Conservation (phyloP, 140 eudicot species). For the Oenanthe javanica region DNA sequence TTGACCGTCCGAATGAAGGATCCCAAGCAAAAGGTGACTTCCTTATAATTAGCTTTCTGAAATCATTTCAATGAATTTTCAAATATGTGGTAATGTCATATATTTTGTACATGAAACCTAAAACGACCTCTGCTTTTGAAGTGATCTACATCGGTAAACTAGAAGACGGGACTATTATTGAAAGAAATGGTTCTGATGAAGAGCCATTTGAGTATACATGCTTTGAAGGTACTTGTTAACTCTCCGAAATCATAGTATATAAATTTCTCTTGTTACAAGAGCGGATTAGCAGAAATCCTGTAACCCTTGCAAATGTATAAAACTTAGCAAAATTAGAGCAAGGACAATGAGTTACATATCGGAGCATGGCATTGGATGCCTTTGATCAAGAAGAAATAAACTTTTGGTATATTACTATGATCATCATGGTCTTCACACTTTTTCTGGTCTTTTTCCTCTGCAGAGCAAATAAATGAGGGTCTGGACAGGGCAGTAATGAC, state of each 20-base stretch:
- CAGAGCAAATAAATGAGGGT: constrained; percentile 63
- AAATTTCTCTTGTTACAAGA: not conserved
- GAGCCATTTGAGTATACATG: constrained; percentile 56
- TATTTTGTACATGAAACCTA: not conserved
- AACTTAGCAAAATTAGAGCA: not conserved
- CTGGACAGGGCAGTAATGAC: constrained; percentile 65
- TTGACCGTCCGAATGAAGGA: constrained; percentile 60
- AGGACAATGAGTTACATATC: not conserved
- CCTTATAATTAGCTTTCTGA: not conserved
- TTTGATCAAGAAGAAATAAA: not conserved
- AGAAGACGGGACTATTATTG: constrained; percentile 48
- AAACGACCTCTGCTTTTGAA: constrained; percentile 18
- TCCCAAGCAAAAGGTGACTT: constrained; percentile 51
- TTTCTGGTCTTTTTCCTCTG: not conserved
- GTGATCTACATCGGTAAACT: constrained; percentile 48
- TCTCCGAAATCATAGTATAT: not conserved
- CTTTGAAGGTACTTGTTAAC: constrained; percentile 38
- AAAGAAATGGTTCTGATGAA: constrained; percentile 43
- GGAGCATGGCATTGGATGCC: not conserved
- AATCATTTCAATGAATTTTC: not conserved
- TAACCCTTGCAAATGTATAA: not conserved
- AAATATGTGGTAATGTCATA: not conserved
- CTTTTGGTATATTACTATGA: not conserved
- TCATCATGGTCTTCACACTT: not conserved
- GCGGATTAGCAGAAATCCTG: not conserved